A percentile compares a stretch with the other conserved stretches of the same genome.
Conservation (phyloP, 176 grass and related monocot genomes). For the Oryza coarctata region DNA sequence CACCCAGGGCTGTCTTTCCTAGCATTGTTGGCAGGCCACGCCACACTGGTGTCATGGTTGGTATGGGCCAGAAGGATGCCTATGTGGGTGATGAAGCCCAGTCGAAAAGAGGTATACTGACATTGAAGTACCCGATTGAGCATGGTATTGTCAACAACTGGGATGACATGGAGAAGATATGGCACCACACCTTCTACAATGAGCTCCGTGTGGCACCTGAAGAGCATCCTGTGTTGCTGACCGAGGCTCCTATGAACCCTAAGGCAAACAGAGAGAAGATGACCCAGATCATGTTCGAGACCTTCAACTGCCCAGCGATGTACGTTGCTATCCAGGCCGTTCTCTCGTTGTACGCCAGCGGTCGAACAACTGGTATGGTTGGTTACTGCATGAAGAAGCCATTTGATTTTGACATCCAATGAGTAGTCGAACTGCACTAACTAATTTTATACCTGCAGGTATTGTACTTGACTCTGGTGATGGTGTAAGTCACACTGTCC, state of each 20-base stretch:
- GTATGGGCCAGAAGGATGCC: conserved; percentile 92
- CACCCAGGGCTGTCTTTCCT: conserved; percentile 82
- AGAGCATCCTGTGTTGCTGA: conserved; percentile 79
- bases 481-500: conserved; percentile 86
- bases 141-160: conserved; percentile 85
- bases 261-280: conserved; percentile 93
- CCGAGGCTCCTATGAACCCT: conserved; percentile 77
- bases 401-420: not conserved
- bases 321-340: conserved; percentile 86
- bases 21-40: conserved; percentile 88
- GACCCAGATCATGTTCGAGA: conserved; percentile 97
- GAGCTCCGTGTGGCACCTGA: conserved; percentile 84
- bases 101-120: conserved; percentile 85
- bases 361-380: conserved; percentile 72
- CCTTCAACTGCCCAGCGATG: conserved; percentile 77
- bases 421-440: not conserved
- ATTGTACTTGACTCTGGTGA: conserved; percentile 87
- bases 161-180: conserved; percentile 96
- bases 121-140: conserved; percentile 85
- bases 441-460: conserved; percentile 27
- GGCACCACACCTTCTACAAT: conserved; percentile 93
- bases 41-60: conserved; percentile 91
- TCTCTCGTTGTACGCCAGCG: conserved; percentile 81
- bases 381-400: not conserved
- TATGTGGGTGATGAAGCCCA: conserved; percentile 90